Conservation (phyloP, 441 rosid genomes). For the Euphorbia schlechtendalii region DNA sequence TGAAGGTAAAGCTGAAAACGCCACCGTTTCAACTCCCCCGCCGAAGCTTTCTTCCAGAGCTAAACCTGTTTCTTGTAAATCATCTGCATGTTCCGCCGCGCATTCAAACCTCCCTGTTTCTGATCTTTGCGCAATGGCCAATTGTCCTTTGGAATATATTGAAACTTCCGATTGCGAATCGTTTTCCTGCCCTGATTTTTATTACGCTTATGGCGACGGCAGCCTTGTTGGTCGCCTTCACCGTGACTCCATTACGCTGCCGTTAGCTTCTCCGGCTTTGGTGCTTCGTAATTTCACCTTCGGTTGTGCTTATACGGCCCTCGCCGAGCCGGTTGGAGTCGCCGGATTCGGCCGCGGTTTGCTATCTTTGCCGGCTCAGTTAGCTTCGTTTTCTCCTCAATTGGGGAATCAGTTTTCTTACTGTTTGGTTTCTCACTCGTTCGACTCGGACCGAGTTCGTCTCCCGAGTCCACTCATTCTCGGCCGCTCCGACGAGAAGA, state of each 20-base stretch:
- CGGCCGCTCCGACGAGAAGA: slow-evolving; percentile 57
- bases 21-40: slow-evolving; percentile 24
- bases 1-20: slow-evolving; percentile 45
- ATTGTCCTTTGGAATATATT: slow-evolving; percentile 69
- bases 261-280: slow-evolving; percentile 34
- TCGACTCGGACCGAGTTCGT: slow-evolving; percentile 52
- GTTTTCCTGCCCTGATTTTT: slow-evolving; percentile 67
- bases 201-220: slow-evolving; percentile 95
- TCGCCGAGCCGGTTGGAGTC: slow-evolving; percentile 84
- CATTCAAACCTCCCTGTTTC: slow-evolving; percentile 57
- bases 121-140: slow-evolving; percentile 74
- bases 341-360: slow-evolving; percentile 87
- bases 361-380: slow-evolving; percentile 80
- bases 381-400: slow-evolving; percentile 50
- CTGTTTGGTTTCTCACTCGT: slow-evolving; percentile 84
- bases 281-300: slow-evolving; percentile 61
- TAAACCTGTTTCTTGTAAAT: slow-evolving; percentile 41
- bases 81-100: slow-evolving; percentile 72
- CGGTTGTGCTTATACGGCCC: slow-evolving; percentile 78
- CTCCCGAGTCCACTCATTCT: slow-evolving; percentile 89
- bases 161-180: slow-evolving; percentile 66
- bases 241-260: slow-evolving; percentile 38
- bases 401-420: slow-evolving; percentile 82
- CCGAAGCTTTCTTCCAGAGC: slow-evolving; percentile 39
- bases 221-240: slow-evolving; percentile 63